Conservation (phyloP, 2,329 filamentous ascomycete genomes). For the Mollisia scopiformis region DNA sequence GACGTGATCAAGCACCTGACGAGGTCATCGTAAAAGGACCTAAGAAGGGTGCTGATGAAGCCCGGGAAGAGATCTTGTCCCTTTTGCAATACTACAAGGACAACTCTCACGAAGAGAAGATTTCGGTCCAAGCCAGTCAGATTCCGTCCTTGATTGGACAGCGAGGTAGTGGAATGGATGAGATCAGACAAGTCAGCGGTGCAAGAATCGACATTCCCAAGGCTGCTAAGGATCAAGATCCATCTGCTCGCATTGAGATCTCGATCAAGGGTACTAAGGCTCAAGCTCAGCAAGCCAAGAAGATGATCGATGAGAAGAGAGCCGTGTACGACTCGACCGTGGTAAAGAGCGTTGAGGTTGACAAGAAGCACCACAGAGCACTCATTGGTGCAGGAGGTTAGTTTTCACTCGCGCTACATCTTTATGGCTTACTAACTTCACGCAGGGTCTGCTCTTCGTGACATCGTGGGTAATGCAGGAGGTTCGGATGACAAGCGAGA, state of each 20-base stretch:
- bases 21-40: slow-evolving; percentile 92
- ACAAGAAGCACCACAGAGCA: slow-evolving; percentile 88
- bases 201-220: slow-evolving; percentile 92
- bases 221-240: slow-evolving; percentile 69
- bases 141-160: slow-evolving; percentile 93
- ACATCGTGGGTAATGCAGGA: slow-evolving; percentile 85
- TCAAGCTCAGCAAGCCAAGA: slow-evolving; percentile 89
- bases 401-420: slow-evolving; percentile 37
- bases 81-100: slow-evolving; percentile 89
- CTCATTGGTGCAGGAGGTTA: slow-evolving; percentile 88
- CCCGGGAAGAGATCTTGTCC: slow-evolving; percentile 87
- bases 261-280: slow-evolving; percentile 90
- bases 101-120: slow-evolving; percentile 77
- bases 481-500: slow-evolving; percentile 85
- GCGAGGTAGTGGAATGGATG: slow-evolving; percentile 88
- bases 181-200: slow-evolving; percentile 80
- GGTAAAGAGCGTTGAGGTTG: slow-evolving; percentile 82
- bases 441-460: slow-evolving; percentile 80
- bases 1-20: slow-evolving; percentile 76
- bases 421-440: slow-evolving; percentile 14
- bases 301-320: slow-evolving; percentile 83
- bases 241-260: slow-evolving; percentile 77
- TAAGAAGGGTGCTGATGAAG: slow-evolving; percentile 89
- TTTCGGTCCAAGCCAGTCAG: slow-evolving; percentile 88
- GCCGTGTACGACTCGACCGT: slow-evolving; percentile 90